Evolutionary conservation across 306 rosid genomes (phyloP).

Genomic region (Medicago lupulina): DNA sequence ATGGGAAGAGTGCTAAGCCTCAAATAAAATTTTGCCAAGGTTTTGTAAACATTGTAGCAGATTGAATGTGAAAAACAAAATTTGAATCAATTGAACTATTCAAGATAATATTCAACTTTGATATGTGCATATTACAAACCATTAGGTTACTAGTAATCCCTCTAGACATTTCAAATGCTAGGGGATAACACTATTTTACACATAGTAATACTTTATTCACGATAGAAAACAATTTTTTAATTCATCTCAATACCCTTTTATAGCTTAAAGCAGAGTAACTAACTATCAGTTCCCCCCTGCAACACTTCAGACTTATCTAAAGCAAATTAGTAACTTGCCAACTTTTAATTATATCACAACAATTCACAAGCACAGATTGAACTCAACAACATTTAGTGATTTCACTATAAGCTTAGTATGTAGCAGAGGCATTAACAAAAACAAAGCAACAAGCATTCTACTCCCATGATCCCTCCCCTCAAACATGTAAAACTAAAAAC

Average conservation of each 20-base stretch:
- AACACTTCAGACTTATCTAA: neutral
- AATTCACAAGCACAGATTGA: slow-evolving; percentile 2
- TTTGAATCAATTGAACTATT: neutral
- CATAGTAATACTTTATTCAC: neutral
- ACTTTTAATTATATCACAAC: slow-evolving; percentile 6
- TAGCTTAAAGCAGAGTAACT: neutral
- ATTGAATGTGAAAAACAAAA: neutral
- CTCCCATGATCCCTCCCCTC: slow-evolving; percentile 4
- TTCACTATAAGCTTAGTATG: neutral
- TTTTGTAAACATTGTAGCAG: too few species aligned
- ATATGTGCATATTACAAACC: neutral
- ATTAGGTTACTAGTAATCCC: neutral
- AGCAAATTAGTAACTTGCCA: neutral
- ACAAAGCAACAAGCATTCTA: neutral
- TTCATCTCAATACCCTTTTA: neutral
- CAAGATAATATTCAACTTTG: neutral
- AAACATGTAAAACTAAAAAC: neutral
- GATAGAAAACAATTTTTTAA: neutral
- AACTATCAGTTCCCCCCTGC: neutral
- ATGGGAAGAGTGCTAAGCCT: neutral
- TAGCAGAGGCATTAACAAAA: slow-evolving; percentile 10
- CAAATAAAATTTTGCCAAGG: neutral
- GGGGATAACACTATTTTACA: neutral
- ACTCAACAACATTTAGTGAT: slow-evolving; percentile 3
- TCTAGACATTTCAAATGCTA: neutral